phyloP scores from a whole-genome alignment of 495 filamentous ascomycete species.

The Platismatia glauca region DNA sequence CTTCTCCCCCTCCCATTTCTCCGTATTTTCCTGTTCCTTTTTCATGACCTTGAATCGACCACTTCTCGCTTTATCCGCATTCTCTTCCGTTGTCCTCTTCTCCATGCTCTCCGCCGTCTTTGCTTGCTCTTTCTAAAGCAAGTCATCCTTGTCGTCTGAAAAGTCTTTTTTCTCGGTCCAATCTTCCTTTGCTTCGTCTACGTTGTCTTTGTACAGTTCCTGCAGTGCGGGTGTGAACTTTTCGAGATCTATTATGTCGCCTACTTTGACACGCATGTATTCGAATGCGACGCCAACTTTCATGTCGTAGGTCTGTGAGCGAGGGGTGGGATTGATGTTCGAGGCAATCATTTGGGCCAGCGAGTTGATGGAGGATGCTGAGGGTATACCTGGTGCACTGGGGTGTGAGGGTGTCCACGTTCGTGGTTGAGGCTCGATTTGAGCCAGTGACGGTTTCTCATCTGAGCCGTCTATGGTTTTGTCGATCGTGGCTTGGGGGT shows the following conservation, averaged over 20 bases:
- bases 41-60: neutral
- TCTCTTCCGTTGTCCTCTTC: neutral
- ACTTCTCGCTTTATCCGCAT: neutral
- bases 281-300: constrained; percentile 80
- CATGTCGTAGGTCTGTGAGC: constrained; percentile 27
- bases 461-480: neutral
- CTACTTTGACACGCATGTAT: constrained; percentile 72
- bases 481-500: neutral
- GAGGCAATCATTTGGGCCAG: neutral
- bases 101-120: neutral
- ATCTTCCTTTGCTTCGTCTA: constrained; percentile 8
- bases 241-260: constrained; percentile 70
- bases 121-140: neutral
- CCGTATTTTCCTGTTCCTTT: neutral
- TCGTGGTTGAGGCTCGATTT: neutral
- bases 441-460: neutral
- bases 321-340: neutral
- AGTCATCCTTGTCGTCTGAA: neutral
- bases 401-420: neutral
- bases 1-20: neutral
- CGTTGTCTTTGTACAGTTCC: constrained; percentile 49
- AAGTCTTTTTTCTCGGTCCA: neutral
- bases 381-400: neutral
- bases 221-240: constrained; percentile 63
- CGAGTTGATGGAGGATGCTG: neutral